Percentiles rank a stretch among this genome's conserved stretches.
These are phyloP conservation scores for Serendipita sp. DNA, from an alignment of 768 basidiomycete species.

Conservation along the genomic window DNA sequence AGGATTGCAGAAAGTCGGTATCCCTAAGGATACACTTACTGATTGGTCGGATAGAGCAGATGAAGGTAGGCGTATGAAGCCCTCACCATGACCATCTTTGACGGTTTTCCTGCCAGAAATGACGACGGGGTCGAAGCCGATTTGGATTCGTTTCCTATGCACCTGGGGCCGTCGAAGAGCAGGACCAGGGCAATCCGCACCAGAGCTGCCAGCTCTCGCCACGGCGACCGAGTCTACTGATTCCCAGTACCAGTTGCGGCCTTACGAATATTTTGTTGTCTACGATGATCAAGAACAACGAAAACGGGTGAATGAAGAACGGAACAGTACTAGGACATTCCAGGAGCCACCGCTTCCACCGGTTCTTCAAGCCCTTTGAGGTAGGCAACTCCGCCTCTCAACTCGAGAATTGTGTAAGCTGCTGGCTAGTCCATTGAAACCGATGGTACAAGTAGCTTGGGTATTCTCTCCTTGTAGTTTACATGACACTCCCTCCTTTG, in stretches of 20 bases:
- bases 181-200: neutral
- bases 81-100: neutral
- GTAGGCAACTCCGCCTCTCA: too few species aligned
- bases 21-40: neutral
- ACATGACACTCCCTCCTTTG: too few species aligned
- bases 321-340: neutral
- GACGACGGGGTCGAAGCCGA: neutral
- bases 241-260: neutral
- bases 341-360: neutral
- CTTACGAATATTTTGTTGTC: neutral
- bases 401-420: too few species aligned
- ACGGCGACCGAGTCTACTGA: neutral
- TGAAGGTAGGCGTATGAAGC: neutral
- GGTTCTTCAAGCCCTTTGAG: neutral
- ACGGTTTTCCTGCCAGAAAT: neutral
- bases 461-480: too few species aligned
- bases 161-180: neutral
- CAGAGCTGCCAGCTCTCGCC: neutral
- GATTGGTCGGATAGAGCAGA: neutral
- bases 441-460: too few species aligned
- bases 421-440: too few species aligned
- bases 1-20: neutral
- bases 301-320: neutral
- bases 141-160: neutral
- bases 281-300: neutral